Evolutionary conservation across 139 green algal species (phyloP).

Genomic region (Haematococcus lacustris): DNA sequence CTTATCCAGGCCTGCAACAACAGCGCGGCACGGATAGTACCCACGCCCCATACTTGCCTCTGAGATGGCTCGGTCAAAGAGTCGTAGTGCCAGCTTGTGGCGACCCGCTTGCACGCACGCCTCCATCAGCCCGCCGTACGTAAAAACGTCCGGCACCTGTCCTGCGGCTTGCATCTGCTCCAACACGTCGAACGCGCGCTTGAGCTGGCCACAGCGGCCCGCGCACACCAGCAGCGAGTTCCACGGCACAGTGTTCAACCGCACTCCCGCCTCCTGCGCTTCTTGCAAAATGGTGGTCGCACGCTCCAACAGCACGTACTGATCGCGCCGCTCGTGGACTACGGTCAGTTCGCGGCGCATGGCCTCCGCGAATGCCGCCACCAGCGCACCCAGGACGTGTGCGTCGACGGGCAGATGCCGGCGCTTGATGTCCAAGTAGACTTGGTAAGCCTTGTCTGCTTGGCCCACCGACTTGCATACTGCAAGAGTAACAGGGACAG

Average conservation of each 20-base stretch:
- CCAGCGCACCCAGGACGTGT: conserved; percentile 56
- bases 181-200: conserved; percentile 66
- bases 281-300: conserved; percentile 35
- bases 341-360: conserved; percentile 30
- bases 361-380: conserved; percentile 50
- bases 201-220: conserved; percentile 65
- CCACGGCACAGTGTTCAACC: conserved; percentile 46
- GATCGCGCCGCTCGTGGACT: conserved; percentile 12
- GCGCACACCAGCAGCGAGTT: conserved; percentile 72
- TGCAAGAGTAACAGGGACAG: background rate
- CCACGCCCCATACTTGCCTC: no score
- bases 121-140: conserved; percentile 66
- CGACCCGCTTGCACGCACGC: conserved; percentile 47
- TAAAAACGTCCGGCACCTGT: conserved; percentile 36
- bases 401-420: conserved; percentile 29
- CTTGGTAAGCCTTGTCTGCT: conserved; percentile 24
- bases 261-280: conserved; percentile 32
- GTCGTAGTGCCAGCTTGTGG: conserved; percentile 51
- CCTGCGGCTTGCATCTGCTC: conserved; percentile 31
- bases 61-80: conserved; percentile 54
- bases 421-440: conserved; percentile 21
- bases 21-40: no score
- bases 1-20: no score
- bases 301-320: conserved; percentile 78
- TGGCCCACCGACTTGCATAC: conserved; percentile 29